phyloP scores from a whole-genome alignment of 1,284 basidiomycete genomes.

The Coniophora puteana region DNA sequence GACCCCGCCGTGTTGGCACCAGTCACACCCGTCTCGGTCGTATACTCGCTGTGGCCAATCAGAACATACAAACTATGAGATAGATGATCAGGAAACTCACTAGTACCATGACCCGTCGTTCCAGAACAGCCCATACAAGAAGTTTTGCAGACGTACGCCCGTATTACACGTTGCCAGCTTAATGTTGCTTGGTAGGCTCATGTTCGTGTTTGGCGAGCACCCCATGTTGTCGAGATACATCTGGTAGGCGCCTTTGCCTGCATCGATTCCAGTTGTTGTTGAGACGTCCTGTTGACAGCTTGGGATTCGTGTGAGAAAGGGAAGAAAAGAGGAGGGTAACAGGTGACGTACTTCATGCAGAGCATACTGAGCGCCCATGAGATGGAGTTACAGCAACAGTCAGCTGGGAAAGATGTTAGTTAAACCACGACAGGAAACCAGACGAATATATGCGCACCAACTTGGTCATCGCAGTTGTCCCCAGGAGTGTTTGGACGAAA shows the following conservation, averaged over 20 bases:
- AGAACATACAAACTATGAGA: slow-evolving; percentile 10
- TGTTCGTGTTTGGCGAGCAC: slow-evolving; percentile 15
- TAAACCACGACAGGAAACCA: background rate
- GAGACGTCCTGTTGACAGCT: slow-evolving; percentile 25
- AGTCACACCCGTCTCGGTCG: slow-evolving; percentile 15
- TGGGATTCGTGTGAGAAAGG: background rate
- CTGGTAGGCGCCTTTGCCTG: slow-evolving; percentile 17
- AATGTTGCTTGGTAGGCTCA: slow-evolving; percentile 15
- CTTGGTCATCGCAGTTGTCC: slow-evolving; percentile 24
- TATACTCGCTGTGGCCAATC: slow-evolving; percentile 15
- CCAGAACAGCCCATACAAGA: slow-evolving; percentile 20
- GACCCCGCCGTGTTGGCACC: slow-evolving; percentile 14
- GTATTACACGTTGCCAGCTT: slow-evolving; percentile 19
- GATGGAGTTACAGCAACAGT: slow-evolving; percentile 28
- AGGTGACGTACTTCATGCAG: slow-evolving; percentile 24
- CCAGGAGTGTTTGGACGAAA: slow-evolving; percentile 18
- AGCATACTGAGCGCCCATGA: slow-evolving; percentile 28
- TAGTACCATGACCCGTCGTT: slow-evolving; percentile 15
- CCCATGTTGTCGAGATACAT: slow-evolving; percentile 11
- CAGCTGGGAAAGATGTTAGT: slow-evolving; percentile 7
- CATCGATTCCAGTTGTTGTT: slow-evolving; percentile 9
- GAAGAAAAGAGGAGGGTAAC: background rate
- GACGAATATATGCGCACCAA: slow-evolving; percentile 10
- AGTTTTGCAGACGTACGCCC: slow-evolving; percentile 18
- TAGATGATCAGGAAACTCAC: background rate